Evolutionary conservation across 2,329 filamentous ascomycete genomes (phyloP).

Genomic region (Akanthomyces lecanii): DNA sequence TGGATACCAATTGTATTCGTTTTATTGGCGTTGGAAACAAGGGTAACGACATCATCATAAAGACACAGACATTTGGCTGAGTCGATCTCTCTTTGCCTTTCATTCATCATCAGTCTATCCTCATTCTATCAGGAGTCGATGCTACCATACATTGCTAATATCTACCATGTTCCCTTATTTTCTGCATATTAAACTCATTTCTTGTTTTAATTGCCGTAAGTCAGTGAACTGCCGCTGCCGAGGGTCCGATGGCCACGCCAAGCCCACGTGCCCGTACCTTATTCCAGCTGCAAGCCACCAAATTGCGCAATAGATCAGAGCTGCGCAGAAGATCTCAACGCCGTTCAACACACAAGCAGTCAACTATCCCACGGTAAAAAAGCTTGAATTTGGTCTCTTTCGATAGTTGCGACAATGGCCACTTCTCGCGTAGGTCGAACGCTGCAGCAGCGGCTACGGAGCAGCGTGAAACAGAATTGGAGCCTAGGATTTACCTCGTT

Average conservation of each 20-base stretch:
- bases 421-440: background rate
- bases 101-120: background rate
- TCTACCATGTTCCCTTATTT: background rate
- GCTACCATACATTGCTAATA: constrained; percentile 10
- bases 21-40: constrained; percentile 5
- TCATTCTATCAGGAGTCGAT: background rate
- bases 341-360: background rate
- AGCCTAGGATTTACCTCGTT: constrained; percentile 62
- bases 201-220: background rate
- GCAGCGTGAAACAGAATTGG: constrained; percentile 38
- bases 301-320: background rate
- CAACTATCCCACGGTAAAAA: too few relatives aligned
- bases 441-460: background rate
- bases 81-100: background rate
- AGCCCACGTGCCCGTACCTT: constrained; percentile 3
- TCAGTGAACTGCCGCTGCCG: background rate
- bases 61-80: background rate
- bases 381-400: background rate
- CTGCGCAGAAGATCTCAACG: background rate
- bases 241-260: constrained; percentile 2
- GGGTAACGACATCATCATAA: constrained; percentile 6
- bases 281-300: constrained; percentile 5
- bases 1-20: constrained; percentile 10
- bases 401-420: background rate
- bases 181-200: too few relatives aligned